phyloP scores from a whole-genome alignment of 208 protist genomes.

The Strigomonas galati region DNA sequence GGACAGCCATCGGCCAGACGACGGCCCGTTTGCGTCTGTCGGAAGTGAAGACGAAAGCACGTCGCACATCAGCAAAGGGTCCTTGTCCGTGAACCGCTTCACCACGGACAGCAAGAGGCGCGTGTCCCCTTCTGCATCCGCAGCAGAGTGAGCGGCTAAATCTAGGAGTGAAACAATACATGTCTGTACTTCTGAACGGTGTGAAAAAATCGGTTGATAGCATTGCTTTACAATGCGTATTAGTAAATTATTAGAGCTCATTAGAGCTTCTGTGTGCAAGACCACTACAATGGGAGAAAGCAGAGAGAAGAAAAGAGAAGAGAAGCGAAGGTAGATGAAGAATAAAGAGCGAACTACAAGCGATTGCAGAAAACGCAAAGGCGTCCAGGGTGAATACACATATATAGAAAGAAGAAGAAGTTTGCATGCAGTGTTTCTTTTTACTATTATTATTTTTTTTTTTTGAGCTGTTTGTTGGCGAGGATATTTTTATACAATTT shows the following conservation, averaged over 20 bases:
- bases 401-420: neutral
- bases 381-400: no score
- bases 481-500: no score
- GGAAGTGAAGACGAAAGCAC: no score
- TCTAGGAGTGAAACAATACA: slow-evolving; percentile 38
- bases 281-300: neutral
- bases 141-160: slow-evolving; percentile 25
- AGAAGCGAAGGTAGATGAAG: neutral
- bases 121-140: slow-evolving; percentile 18
- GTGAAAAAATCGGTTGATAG: slow-evolving; percentile 31
- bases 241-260: neutral
- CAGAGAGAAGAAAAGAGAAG: neutral
- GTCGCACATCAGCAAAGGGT: no score
- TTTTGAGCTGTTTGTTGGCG: slow-evolving; percentile 1
- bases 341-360: no score
- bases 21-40: no score
- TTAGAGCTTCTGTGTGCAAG: neutral
- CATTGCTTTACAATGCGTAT: slow-evolving; percentile 1
- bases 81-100: slow-evolving; percentile 12
- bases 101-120: slow-evolving; percentile 15
- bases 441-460: slow-evolving; percentile 4
- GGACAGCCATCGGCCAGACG: neutral
- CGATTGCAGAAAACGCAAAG: no score
- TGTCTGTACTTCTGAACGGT: slow-evolving; percentile 33
- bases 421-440: neutral